Evolutionary conservation across 805 yeast genomes (phyloP), one percentile per base, ranked within the genome.

Genomic region (Candida odintsovae): DNA sequence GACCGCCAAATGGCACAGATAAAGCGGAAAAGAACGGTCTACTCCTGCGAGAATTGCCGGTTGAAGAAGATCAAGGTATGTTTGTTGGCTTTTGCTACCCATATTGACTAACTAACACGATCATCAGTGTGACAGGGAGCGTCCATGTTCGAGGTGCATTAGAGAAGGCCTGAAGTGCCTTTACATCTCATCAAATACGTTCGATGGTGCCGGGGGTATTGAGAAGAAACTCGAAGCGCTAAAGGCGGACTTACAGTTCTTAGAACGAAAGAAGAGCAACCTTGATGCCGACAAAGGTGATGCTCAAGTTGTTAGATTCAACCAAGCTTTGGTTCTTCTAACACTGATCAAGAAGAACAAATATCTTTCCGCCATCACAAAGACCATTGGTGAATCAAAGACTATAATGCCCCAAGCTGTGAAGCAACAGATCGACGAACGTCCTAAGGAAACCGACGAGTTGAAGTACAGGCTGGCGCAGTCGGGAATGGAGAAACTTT

Each of bases 31-130:
- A 40, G 50, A 36, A 36, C 42, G 1, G 46, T 48, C 6, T 48
- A 48, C 37, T 48, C 50, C 5, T 48, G 50, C 13, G 48, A 44
- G 19, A 42, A 44, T 20, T 48, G 50, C 13, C 50, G 50, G 13
- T 19, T 35, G 6, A 48, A 42, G 26, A 48, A 48, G 38, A 38
- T 48, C n/a, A 45, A 42, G 25, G 39, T 36, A 36, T 10, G 39
- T 20, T 2, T 18, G 2, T 8, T 6, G n/a, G 25, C 4, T 10
- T 11, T 36, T 36, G n/a, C 5, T 13, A 3, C 3, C 23, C 25
- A 20, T 3, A 19, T 36, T 16, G 15, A 16, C 3, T 16, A 11
- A 36, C 39, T 36, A 20, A 36, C 25, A 36, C 19, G 9, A 13
- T 20, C 9, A 8, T 3, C 4, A 20, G 39, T 36, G 39, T 36